Base-by-base conservation (phyloP, 2,329 filamentous ascomycete genomes). In the Hypomyces rosellus region DNA sequence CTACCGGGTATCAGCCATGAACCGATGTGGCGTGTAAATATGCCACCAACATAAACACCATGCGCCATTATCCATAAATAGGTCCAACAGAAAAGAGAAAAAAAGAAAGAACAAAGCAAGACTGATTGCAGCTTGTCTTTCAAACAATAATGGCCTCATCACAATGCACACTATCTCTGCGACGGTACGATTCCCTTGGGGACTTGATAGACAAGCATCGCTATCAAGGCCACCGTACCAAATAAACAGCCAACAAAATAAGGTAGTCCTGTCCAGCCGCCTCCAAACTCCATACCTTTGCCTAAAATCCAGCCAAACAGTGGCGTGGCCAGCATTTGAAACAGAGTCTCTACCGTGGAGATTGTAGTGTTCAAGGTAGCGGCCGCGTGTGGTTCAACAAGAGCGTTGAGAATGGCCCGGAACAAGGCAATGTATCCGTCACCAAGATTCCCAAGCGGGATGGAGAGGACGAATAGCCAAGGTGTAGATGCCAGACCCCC, bases 281-380 rank as follows among this genome's bases (percentile, higher is more conserved):
- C 76, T 1, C 77, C 77, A 1, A 73, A 42, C 11, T 70, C 56
- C 43, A 79, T 58, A 0, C 78, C 78, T 1, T 61, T 55, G 34
- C 69, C 66, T 37, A 81, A 69, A 5, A 78, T 58, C 59, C 63
- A 66, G 1, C 74, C 75, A 34, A 81, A 63, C 0, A 73, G 53
- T 0, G 78, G 77, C 1, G 70, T 68, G 0, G 70, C 71, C 5
- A 74, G 45, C 52, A 80, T 70, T 2, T 71, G 56, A n/a, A 77
- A 74, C 11, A 73, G 38, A 8, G 70, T 74, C 53, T 82, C 77
- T 33, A 76, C 59, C 20, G 80, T 67, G 2, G 72, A 69, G 9
- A 82, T 66, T 4, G 76, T 65, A 4, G 74, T 76, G 59, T 81
- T 82, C 20, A 81, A 64, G 0, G 74, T 73, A 18, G 76, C 79